These are phyloP conservation scores for Saccharomycopsis hybrid DNA, from an alignment of 1,139 yeast genomes.

Conservation along the genomic window DNA sequence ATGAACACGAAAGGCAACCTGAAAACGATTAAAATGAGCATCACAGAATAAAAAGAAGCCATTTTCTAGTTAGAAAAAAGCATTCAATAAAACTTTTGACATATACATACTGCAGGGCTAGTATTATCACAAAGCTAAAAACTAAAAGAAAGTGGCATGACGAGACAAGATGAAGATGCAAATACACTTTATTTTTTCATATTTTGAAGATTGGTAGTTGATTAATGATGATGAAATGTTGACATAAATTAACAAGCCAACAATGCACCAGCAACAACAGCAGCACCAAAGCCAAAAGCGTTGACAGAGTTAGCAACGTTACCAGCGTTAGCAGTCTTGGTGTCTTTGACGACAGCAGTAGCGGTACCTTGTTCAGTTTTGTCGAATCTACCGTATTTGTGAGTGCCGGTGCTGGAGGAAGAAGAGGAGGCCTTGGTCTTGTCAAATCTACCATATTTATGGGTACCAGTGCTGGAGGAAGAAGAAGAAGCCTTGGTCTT, in stretches of 20 bases:
- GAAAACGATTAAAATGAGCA: too few species aligned
- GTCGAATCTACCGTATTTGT: constrained; percentile 37
- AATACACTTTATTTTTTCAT: background rate
- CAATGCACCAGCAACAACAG: constrained; percentile 34
- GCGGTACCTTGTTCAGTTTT: constrained; percentile 35
- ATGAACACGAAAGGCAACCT: too few species aligned
- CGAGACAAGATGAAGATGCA: too few species aligned
- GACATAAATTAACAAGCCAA: constrained; percentile 21
- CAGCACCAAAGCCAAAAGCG: constrained; percentile 31
- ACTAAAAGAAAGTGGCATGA: too few species aligned
- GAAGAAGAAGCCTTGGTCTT: constrained; percentile 37
- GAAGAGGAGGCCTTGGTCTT: constrained; percentile 37
- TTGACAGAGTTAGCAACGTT: constrained; percentile 22
- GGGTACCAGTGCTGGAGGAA: constrained; percentile 36
- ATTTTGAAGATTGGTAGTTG: background rate
- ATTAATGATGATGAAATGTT: background rate
- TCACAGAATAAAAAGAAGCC: too few species aligned
- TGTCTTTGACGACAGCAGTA: constrained; percentile 42
- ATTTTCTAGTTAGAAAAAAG: too few species aligned
- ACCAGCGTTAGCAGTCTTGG: constrained; percentile 32
- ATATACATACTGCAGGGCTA: too few species aligned
- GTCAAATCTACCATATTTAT: constrained; percentile 46
- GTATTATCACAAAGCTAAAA: too few species aligned
- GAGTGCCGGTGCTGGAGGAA: constrained; percentile 35
- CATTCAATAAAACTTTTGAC: too few species aligned